Evolutionary conservation across 768 basidiomycete genomes (phyloP).

Genomic region (Phaeotremella fagi): DNA sequence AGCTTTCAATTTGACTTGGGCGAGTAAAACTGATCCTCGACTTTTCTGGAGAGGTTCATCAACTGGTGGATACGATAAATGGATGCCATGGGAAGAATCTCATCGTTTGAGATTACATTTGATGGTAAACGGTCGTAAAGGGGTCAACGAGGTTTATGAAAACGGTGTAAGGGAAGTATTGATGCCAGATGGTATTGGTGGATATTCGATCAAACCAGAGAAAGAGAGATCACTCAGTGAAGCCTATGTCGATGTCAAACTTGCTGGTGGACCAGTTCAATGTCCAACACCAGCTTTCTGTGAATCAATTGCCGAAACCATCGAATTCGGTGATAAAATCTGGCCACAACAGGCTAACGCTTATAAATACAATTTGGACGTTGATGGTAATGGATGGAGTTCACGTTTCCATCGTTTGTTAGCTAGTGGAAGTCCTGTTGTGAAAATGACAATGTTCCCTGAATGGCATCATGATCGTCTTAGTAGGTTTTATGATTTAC

Average conservation of each 20-base stretch:
- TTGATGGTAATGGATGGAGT: constrained; percentile 58
- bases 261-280: constrained; percentile 53
- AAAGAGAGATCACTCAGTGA: constrained; percentile 51
- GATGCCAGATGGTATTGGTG: constrained; percentile 41
- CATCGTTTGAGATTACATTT: constrained; percentile 50
- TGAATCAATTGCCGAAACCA: constrained; percentile 51
- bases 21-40: constrained; percentile 48
- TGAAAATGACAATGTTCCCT: constrained; percentile 68
- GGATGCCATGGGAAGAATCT: constrained; percentile 49
- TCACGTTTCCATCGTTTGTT: constrained; percentile 65
- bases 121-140: constrained; percentile 48
- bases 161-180: constrained; percentile 42
- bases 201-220: constrained; percentile 25
- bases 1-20: constrained; percentile 43
- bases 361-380: constrained; percentile 56
- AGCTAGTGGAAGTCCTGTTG: constrained; percentile 59
- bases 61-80: constrained; percentile 49
- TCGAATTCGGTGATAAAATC: constrained; percentile 55
- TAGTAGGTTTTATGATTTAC: not conserved
- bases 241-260: constrained; percentile 61
- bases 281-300: constrained; percentile 54
- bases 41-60: constrained; percentile 52
- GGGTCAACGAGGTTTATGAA: constrained; percentile 45
- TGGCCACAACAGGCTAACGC: constrained; percentile 54
- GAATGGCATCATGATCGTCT: constrained; percentile 57